Evolutionary conservation across 208 protist species (phyloP).

Genomic region (Leishmania turanica): DNA sequence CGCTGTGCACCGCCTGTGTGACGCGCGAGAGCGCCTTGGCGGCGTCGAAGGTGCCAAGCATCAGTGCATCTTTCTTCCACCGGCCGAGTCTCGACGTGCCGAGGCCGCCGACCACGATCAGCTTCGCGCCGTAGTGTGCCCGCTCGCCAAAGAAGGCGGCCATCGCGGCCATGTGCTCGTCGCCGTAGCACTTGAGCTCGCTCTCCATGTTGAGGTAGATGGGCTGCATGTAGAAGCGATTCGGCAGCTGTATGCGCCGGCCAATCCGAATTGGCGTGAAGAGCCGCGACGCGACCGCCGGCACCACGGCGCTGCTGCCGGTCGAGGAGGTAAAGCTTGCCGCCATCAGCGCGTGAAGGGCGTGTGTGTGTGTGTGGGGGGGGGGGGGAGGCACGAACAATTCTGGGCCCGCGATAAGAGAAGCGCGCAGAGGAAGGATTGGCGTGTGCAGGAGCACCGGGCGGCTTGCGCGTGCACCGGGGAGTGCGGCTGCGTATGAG

Average conservation of each 20-base stretch:
- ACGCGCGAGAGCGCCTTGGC: constrained; percentile 73
- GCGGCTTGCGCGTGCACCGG: not conserved
- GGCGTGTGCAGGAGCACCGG: not conserved
- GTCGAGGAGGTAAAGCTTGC: constrained; percentile 1
- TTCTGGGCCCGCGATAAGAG: not conserved
- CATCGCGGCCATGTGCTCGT: constrained; percentile 76
- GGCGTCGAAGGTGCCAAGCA: constrained; percentile 75
- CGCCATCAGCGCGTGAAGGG: constrained; percentile 7
- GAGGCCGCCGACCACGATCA: constrained; percentile 91
- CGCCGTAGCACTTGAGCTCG: constrained; percentile 56
- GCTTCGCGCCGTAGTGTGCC: constrained; percentile 81
- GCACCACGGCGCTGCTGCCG: not conserved
- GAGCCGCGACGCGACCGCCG: constrained; percentile 21
- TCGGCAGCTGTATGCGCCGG: constrained; percentile 55
- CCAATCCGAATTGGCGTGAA: constrained; percentile 72
- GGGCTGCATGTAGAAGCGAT: constrained; percentile 87
- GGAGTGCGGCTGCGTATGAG: not conserved
- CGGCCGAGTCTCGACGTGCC: constrained; percentile 78
- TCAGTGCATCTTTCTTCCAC: constrained; percentile 79
- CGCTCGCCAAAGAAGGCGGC: constrained; percentile 83
- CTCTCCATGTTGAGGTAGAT: constrained; percentile 89
- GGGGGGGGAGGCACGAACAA: not conserved
- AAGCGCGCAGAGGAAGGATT: not conserved
- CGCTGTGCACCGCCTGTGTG: constrained; percentile 85
- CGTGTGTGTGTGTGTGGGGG: not conserved